Evolutionary conservation across 2,329 filamentous ascomycete species (phyloP), one percentile per base, ranked within the genome.

Genomic region (Aspergillus unguis): DNA sequence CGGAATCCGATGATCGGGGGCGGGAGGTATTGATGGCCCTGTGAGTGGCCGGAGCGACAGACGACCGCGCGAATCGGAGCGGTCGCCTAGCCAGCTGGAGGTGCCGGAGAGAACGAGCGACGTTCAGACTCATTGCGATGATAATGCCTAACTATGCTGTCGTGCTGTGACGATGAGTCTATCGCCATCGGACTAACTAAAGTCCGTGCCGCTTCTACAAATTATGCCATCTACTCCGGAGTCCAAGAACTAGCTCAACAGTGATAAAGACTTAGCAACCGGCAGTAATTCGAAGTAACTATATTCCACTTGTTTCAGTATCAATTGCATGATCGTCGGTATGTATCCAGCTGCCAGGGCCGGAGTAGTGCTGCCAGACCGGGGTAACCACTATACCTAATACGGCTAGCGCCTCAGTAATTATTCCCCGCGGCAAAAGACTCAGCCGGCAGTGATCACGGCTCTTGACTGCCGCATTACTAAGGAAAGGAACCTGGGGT

Each of bases 21-120:
- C 56, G 46, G 17, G 49, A 49, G n/a, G 55, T 55, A 32, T 65
- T 62, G 42, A 68, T 53, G 43, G 51, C n/a, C 48, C 61, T 51
- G 26, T 46, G 46, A 9, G 28, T 51, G 29, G 42, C 31, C 17
- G 48, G 28, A 31, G 28, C 17, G 5, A 17, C 3, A n/a, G 25
- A 4, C 17, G 50, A 17, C 23, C 27, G 35, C 36, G 23, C 23
- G 26, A 33, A 10, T 44, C 31, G 48, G 26, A 42, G n/a, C 44
- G 45, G 8, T 25, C 55, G n/a, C 53, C 44, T 55, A 53, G 58
- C 60, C 54, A 58, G 37, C 28, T 53, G 52, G 10, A 62, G 33
- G 6, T 48, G 48, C 40, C 60, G 58, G 23, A 58, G 58, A 29
- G 53, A 55, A 32, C 63, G 58, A n/a, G 57, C 41, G 26, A 54